Percentiles rank a stretch among this genome's conserved stretches.
phyloP scores from a whole-genome alignment of 305 asterid genomes.

The Fraxinus greggii region DNA sequence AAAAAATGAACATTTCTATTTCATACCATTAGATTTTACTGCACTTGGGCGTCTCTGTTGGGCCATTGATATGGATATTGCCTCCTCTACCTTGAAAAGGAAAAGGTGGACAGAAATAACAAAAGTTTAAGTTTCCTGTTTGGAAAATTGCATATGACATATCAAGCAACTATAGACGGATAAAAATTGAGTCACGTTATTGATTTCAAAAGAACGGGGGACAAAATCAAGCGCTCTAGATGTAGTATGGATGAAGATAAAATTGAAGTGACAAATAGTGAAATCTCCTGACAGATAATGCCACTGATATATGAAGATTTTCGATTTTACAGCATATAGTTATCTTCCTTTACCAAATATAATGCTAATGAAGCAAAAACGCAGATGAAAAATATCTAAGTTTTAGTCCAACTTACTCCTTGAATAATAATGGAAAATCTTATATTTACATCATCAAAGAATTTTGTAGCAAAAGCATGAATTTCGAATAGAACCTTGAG shows the following conservation, averaged over 20 bases:
- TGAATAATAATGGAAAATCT: background rate
- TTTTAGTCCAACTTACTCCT: background rate
- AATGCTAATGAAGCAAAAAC: background rate
- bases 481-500: constrained; percentile 60
- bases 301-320: background rate
- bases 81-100: constrained; percentile 60
- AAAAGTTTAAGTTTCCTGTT: background rate
- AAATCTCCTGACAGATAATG: background rate
- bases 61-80: constrained; percentile 67
- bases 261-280: background rate
- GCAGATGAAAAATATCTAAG: background rate
- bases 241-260: background rate
- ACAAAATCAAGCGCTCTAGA: background rate
- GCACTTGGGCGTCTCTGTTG: constrained; percentile 49
- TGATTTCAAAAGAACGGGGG: background rate
- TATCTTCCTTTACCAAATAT: background rate
- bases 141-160: background rate
- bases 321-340: background rate
- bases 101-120: background rate
- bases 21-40: constrained; percentile 38
- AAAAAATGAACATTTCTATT: background rate
- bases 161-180: background rate
- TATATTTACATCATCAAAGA: background rate
- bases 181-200: background rate
- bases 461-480: background rate